Base-by-base conservation (phyloP, 352 stramenopile species). In the Aphanomyces euteiches region DNA sequence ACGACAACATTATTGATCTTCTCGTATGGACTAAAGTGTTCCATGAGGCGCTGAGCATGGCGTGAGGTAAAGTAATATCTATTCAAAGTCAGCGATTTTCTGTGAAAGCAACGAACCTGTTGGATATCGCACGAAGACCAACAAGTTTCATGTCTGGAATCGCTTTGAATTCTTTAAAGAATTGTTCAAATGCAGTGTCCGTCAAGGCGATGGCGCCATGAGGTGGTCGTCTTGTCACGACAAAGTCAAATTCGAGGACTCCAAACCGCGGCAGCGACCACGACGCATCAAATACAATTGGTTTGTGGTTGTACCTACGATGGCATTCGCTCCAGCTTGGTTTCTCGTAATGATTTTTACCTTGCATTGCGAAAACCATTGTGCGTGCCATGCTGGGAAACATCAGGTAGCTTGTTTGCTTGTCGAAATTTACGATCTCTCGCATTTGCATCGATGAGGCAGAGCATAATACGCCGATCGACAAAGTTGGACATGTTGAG, bases 111-210 rank as follows among this genome's bases (percentile, higher is more conserved):
- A 40, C 0, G 59, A 45, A 67, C 59, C 41, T 64, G 38, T 78
- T 87, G 10, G 84, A 92, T 41, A 92, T 86, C 1, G 79, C 85
- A 7, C 84, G 84, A 36, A 92, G 61, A 0, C 84, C 84, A 15
- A 92, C 73, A 43, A 92, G 66, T 47, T 92, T 90, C 68, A 86
- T 80, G 69, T 90, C 83, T 5, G 79, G 75, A 5, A 92, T 72
- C 56, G 85, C 77, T 70, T 90, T 92, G 74, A 92, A 92, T 67
- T 92, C 84, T 48, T 87, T 88, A 21, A 92, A 54, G 28, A 90
- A 89, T 39, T 90, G 79, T 41, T 92, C 84, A 39, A 92, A 92
- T 2, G 82, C 79, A 0, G 75, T 72, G 57, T 92, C 84, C 43
- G 72, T 87, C 5, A 92, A 73, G 3, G 84, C 80, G 4, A 83